Percentiles rank a stretch among this genome's conserved stretches.
Evolutionary conservation across 2,329 filamentous ascomycete species (phyloP).

Genomic region (Trichoderma sp.): DNA sequence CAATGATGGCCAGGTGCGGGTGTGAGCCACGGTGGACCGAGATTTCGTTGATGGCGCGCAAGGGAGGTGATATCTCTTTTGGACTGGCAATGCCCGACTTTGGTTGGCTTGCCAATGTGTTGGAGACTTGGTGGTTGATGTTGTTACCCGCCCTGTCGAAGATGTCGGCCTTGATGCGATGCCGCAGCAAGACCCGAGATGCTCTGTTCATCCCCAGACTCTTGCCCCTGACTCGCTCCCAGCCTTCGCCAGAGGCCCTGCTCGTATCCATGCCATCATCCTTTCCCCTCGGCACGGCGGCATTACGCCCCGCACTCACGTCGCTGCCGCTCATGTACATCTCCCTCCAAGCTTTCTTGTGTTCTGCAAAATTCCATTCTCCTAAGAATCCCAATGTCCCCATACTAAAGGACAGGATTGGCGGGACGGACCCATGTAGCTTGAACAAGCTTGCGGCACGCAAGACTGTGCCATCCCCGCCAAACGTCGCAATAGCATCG

Average conservation of each 20-base stretch:
- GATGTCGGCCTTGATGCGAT: constrained; percentile 81
- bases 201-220: constrained; percentile 71
- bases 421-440: constrained; percentile 75
- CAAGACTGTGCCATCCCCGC: constrained; percentile 62
- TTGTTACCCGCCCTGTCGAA: constrained; percentile 66
- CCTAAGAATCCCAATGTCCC: constrained; percentile 91
- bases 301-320: constrained; percentile 46
- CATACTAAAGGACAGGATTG: constrained; percentile 94
- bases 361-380: constrained; percentile 93
- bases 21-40: constrained; percentile 87
- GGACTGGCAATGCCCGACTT: constrained; percentile 40
- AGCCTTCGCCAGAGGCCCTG: constrained; percentile 42
- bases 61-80: constrained; percentile 38
- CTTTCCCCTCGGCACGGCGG: constrained; percentile 34
- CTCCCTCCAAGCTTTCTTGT: constrained; percentile 87
- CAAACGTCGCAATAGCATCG: constrained; percentile 84
- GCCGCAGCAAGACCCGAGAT: constrained; percentile 80
- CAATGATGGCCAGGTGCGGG: constrained; percentile 86
- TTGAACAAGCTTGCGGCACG: constrained; percentile 59
- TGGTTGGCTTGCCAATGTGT: constrained; percentile 44
- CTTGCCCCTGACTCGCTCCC: constrained; percentile 74
- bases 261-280: constrained; percentile 25
- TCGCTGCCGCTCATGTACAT: constrained; percentile 76
- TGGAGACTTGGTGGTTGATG: constrained; percentile 51
- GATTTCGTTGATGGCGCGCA: constrained; percentile 88